Evolutionary conservation across 73 alveolate species (phyloP).

Genomic region (Paramecium sonneborni): DNA sequence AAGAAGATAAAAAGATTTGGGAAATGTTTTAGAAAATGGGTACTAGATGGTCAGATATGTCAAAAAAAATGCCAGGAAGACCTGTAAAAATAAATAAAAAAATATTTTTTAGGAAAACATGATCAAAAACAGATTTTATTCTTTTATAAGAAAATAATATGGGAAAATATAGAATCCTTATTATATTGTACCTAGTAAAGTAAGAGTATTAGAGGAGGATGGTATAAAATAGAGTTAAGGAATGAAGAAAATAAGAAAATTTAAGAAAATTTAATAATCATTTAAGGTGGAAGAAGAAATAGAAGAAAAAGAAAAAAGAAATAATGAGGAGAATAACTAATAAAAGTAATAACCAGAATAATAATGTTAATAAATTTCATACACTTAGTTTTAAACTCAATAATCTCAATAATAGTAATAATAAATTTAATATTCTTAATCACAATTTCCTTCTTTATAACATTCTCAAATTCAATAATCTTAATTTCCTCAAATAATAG

Average conservation of each 20-base stretch:
- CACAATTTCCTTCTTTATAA: neutral
- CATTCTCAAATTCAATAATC: neutral
- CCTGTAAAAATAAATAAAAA: conserved; percentile 24
- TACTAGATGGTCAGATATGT: conserved; percentile 65
- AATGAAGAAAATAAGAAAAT: neutral
- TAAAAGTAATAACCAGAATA: neutral
- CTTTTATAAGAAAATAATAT: conserved; percentile 38
- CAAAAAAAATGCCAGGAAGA: conserved; percentile 57
- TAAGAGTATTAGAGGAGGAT: neutral
- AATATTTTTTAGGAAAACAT: conserved; percentile 56
- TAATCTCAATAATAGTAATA: neutral
- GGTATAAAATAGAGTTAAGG: neutral
- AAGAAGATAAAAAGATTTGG: conserved; percentile 75
- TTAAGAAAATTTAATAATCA: neutral
- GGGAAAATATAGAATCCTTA: conserved; percentile 36
- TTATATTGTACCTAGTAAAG: neutral
- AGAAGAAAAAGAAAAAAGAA: neutral
- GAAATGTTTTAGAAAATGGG: conserved; percentile 58
- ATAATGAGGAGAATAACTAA: neutral
- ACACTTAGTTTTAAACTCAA: neutral
- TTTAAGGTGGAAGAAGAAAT: neutral
- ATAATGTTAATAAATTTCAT: neutral
- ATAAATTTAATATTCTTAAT: neutral
- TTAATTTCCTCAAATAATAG: neutral
- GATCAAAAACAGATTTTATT: conserved; percentile 63